phyloP scores from a whole-genome alignment of 176 grass and related monocot species.

The Puccinellia tenuiflora region DNA sequence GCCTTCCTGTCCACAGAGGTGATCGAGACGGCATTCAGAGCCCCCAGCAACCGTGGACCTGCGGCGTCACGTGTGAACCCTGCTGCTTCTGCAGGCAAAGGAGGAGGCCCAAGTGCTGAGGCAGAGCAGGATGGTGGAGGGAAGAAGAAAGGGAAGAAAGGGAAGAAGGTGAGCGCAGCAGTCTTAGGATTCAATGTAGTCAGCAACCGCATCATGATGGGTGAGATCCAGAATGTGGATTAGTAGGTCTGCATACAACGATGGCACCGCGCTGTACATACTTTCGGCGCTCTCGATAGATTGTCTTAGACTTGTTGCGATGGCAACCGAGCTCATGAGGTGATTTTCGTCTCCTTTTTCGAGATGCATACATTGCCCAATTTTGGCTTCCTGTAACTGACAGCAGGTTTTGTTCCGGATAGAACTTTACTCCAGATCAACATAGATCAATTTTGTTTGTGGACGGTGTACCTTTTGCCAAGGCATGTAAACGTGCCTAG shows the following conservation, averaged over 20 bases:
- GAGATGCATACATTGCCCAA: conserved; percentile 20
- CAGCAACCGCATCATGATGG: conserved; percentile 99
- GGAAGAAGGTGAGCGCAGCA: conserved; percentile 75
- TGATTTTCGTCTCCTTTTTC: conserved; percentile 20
- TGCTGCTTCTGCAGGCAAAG: conserved; percentile 19
- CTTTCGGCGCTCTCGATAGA: conserved; percentile 30
- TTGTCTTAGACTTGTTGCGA: conserved; percentile 23
- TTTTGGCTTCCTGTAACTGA: conserved; percentile 32
- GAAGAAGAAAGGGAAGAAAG: conserved; percentile 97
- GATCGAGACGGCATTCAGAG: conserved; percentile 71
- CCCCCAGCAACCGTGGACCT: conserved; percentile 2
- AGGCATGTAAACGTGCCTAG: background rate
- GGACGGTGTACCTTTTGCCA: background rate
- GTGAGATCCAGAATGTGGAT: conserved; percentile 84
- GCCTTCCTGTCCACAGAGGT: conserved; percentile 80
- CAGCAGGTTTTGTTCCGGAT: conserved; percentile 28
- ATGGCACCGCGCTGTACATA: conserved; percentile 54
- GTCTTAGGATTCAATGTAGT: conserved; percentile 92
- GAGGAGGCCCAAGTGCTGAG: conserved; percentile 25
- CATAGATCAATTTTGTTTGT: background rate
- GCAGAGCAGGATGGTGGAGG: conserved; percentile 39
- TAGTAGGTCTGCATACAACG: conserved; percentile 30
- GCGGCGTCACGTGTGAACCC: background rate
- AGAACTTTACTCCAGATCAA: conserved; percentile 25
- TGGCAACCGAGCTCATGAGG: conserved; percentile 18